Percentiles rank a stretch among this genome's conserved stretches.
Evolutionary conservation across 768 basidiomycete species (phyloP).

Genomic region (Mycena indigotica): DNA sequence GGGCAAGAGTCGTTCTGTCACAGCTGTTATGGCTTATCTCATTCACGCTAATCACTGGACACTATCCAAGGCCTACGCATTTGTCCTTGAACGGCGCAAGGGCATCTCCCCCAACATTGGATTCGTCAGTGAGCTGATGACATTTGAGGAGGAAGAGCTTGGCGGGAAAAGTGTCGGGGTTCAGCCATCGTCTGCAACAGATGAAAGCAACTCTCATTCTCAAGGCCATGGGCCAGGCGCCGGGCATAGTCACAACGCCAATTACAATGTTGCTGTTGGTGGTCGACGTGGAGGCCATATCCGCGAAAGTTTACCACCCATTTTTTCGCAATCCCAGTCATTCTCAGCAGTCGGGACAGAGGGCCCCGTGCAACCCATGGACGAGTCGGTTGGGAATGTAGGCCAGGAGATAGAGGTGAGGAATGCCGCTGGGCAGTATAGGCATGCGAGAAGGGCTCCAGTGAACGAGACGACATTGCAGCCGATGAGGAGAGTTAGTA

Average conservation of each 20-base stretch:
- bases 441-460: slow-evolving; percentile 84
- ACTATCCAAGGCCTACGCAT: slow-evolving; percentile 85
- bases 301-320: slow-evolving; percentile 76
- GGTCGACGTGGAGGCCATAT: slow-evolving; percentile 62
- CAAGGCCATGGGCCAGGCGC: slow-evolving; percentile 21
- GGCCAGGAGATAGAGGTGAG: slow-evolving; percentile 89
- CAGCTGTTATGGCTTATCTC: slow-evolving; percentile 95
- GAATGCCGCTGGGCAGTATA: slow-evolving; percentile 81
- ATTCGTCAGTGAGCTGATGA: slow-evolving; percentile 96
- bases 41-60: slow-evolving; percentile 99
- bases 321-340: slow-evolving; percentile 33
- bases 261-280: slow-evolving; percentile 47
- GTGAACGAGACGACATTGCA: slow-evolving; percentile 88
- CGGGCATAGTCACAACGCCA: slow-evolving; percentile 32
- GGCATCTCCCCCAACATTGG: slow-evolving; percentile 98
- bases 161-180: slow-evolving; percentile 77
- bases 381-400: slow-evolving; percentile 59
- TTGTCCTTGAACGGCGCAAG: slow-evolving; percentile 89
- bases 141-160: slow-evolving; percentile 89
- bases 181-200: slow-evolving; percentile 39
- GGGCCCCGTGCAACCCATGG: slow-evolving; percentile 25
- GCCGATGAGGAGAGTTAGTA: slow-evolving; percentile 87
- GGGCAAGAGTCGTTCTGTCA: slow-evolving; percentile 93
- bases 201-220: slow-evolving; percentile 21
- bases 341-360: slow-evolving; percentile 23